These are phyloP conservation scores for Thielaviopsis euricoi DNA, from an alignment of 2,329 filamentous ascomycete genomes.

Conservation along the genomic window DNA sequence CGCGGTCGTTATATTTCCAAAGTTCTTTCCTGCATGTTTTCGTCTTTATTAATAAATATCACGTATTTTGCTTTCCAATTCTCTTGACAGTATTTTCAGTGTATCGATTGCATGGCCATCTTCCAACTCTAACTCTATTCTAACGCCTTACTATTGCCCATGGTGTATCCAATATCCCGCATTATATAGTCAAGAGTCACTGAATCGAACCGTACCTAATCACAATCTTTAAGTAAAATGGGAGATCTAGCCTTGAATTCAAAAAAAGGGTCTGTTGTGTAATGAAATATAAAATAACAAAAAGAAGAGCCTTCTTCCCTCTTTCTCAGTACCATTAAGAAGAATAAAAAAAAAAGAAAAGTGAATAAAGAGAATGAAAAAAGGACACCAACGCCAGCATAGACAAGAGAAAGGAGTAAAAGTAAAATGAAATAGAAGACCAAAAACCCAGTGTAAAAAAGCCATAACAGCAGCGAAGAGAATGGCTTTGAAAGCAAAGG, in stretches of 20 bases:
- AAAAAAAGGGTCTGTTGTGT: neutral
- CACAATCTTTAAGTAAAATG: neutral
- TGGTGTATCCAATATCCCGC: neutral
- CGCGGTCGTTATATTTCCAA: too few relatives aligned
- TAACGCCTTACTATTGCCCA: neutral
- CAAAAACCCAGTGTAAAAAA: slow-evolving; percentile 9
- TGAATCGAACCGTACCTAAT: neutral
- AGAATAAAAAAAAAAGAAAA: slow-evolving; percentile 7
- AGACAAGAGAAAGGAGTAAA: slow-evolving; percentile 6
- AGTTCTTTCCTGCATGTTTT: neutral
- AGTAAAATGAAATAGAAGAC: slow-evolving; percentile 11
- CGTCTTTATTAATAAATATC: neutral
- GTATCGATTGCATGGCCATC: neutral
- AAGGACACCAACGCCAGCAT: slow-evolving; percentile 12
- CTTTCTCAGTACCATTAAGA: slow-evolving; percentile 5
- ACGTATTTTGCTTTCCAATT: neutral
- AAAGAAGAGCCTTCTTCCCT: slow-evolving; percentile 14
- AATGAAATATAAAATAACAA: slow-evolving; percentile 28
- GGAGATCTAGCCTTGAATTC: neutral
- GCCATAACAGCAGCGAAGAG: slow-evolving; percentile 5
- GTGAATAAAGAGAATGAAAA: slow-evolving; percentile 12
- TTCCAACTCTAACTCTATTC: neutral
- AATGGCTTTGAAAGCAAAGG: slow-evolving; percentile 9
- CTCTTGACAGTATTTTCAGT: too few relatives aligned
- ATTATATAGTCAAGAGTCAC: neutral